phyloP scores from a whole-genome alignment of 169 alveolate genomes.

The Theileria parva region DNA sequence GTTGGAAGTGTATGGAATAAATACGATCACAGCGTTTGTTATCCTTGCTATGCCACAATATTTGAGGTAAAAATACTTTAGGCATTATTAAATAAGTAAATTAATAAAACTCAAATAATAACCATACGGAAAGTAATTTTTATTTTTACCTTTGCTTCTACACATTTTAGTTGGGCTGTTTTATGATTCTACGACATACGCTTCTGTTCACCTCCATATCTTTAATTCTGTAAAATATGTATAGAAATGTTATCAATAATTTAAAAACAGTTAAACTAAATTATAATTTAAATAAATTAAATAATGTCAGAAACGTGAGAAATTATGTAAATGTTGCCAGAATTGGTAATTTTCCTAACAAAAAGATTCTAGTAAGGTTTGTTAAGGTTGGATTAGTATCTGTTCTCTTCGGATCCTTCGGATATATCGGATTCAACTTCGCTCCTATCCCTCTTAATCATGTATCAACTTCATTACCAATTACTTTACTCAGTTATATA shows the following conservation, averaged over 20 bases:
- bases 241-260: not conserved
- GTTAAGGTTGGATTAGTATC: not conserved
- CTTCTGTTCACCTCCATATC: not conserved
- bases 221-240: not conserved
- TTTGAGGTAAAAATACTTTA: slow-evolving; percentile 83
- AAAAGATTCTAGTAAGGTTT: not conserved
- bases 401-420: not conserved
- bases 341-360: not conserved
- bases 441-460: not conserved
- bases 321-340: not conserved
- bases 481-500: no score
- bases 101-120: not conserved
- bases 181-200: not conserved
- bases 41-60: slow-evolving; percentile 89
- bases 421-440: not conserved
- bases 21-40: slow-evolving; percentile 87
- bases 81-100: slow-evolving; percentile 68
- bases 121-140: not conserved
- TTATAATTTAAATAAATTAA: no score
- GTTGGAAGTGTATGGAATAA: slow-evolving; percentile 87
- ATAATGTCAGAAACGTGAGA: not conserved
- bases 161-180: not conserved
- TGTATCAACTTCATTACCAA: not conserved
- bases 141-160: not conserved
- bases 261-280: not conserved